Evolutionary conservation across 306 rosid genomes (phyloP).

Genomic region (Cyclanthera cordifolia): DNA sequence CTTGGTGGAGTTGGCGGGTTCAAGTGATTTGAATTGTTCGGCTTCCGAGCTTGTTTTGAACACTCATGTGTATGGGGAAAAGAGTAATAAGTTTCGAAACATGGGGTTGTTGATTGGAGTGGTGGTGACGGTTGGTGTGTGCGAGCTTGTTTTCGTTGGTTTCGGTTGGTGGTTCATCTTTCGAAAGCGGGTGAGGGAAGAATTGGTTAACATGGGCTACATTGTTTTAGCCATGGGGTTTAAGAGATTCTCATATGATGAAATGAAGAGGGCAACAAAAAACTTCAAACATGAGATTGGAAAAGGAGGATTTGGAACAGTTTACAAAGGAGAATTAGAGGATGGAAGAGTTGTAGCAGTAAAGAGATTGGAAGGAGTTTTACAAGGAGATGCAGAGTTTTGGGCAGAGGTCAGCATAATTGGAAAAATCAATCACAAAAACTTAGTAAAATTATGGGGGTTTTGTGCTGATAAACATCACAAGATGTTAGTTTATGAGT

Average conservation of each 20-base stretch:
- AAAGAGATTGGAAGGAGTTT: constrained; percentile 31
- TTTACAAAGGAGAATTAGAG: constrained; percentile 25
- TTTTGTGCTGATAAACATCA: constrained; percentile 25
- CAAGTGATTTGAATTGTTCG: constrained; percentile 15
- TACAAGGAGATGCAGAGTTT: constrained; percentile 32
- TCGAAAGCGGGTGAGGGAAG: constrained; percentile 14
- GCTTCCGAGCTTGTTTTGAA: constrained; percentile 7
- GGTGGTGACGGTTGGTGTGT: constrained; percentile 16
- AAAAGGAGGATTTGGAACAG: constrained; percentile 24
- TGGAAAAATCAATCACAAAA: constrained; percentile 33
- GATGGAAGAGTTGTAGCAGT: constrained; percentile 29
- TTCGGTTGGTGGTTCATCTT: constrained; percentile 25
- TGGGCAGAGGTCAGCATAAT: constrained; percentile 40
- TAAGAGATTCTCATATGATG: constrained; percentile 21
- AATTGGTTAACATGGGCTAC: constrained; percentile 25
- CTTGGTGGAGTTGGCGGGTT: too few species aligned
- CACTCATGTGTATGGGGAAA: constrained; percentile 6
- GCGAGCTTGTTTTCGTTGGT: constrained; percentile 18
- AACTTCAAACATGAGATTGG: constrained; percentile 25
- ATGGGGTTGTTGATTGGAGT: constrained; percentile 19
- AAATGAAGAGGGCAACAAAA: constrained; percentile 22
- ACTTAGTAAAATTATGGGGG: constrained; percentile 33
- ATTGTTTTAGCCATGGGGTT: constrained; percentile 23
- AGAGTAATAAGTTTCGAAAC: constrained; percentile 9
- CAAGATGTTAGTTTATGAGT: constrained; percentile 30